Evolutionary conservation across 2,329 filamentous ascomycete genomes (phyloP), one percentile per base, ranked within the genome.

Genomic region (Trichoderma koningii): DNA sequence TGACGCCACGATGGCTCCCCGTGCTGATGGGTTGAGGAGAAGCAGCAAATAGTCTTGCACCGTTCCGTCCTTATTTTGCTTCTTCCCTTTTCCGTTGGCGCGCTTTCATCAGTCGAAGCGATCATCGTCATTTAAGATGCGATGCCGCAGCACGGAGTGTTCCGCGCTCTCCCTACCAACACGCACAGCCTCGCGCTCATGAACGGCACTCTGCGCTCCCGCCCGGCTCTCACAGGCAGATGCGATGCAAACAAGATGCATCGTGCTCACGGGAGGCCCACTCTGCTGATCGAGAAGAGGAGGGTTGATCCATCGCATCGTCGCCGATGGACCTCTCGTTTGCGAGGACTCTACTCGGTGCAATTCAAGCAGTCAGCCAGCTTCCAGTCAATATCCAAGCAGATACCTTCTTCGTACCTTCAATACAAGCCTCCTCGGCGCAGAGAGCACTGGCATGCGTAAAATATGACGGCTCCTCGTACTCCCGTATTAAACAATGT

Each of bases 401-500:
- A 23, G 21, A 23, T 38, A 14, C 10, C 34, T 14, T 12, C 10
- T 3, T 14, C 10, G 34, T 38, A 38, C 30, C 30, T 30, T 30
- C 2, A 38, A 38, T 2, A 7, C 5, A 28, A 15, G 19, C 15
- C 34, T 50, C n/a, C 28, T 41, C 26, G 56, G 42, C 12, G 30
- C 30, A 30, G 30, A 30, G 30, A 12, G n/a, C 53, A 5, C 42
- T 60, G 26, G 17, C 9, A 19, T 10, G 26, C 28, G 51, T 23
- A 21, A 26, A 14, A 34, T 21, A 15, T 47, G 23, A 21, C 17
- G 14, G 26, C 28, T 12, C 41, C 23, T 28, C 48, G 57, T 52
- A 44, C 48, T 44, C 38, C 53, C 57, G 56, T 60, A 51, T 61
- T 61, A 53, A 62, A 55, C 59, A 51, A 62, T 62, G 59, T 62